phyloP scores from a whole-genome alignment of 139 green algal genomes.

The Dunaliella sp. region DNA sequence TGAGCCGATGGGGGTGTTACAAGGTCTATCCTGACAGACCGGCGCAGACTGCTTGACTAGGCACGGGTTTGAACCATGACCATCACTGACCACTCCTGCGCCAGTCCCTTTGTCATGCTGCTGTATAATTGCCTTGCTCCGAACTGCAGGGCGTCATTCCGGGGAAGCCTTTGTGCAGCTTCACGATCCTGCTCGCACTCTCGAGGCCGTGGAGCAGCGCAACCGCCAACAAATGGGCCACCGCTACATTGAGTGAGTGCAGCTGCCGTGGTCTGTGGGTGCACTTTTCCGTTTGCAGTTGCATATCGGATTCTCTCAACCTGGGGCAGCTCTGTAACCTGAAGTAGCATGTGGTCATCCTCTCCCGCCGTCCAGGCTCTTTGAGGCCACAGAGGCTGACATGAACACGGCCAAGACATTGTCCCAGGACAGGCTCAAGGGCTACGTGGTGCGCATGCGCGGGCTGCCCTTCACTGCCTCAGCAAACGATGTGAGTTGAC shows the following conservation, averaged over 20 bases:
- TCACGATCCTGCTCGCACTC: constrained; percentile 38
- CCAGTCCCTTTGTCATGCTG: too few species aligned
- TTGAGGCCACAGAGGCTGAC: constrained; percentile 59
- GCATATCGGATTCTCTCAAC: background rate
- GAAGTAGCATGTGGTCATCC: background rate
- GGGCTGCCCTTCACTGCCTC: constrained; percentile 81
- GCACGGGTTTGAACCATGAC: too few species aligned
- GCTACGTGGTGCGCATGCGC: constrained; percentile 72
- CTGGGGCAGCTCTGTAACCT: background rate
- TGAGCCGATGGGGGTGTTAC: too few species aligned
- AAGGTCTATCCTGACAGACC: too few species aligned
- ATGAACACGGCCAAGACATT: constrained; percentile 41
- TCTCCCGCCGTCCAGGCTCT: constrained; percentile 51
- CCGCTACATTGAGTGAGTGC: constrained; percentile 83
- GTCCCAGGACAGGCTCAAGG: constrained; percentile 25
- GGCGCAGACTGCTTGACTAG: too few species aligned
- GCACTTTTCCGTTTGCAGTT: background rate
- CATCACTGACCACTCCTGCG: too few species aligned
- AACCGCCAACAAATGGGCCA: constrained; percentile 72
- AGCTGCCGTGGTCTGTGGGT: constrained; percentile 5
- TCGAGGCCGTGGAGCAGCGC: constrained; percentile 49
- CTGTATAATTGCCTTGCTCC: too few species aligned
- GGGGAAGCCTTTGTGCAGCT: constrained; percentile 52
- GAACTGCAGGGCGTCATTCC: constrained; percentile 27
- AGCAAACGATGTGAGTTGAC: constrained; percentile 44